Percentiles rank a stretch among this genome's conserved stretches.
These are phyloP conservation scores for Chiua virens DNA, from an alignment of 768 basidiomycete species.

Conservation along the genomic window DNA sequence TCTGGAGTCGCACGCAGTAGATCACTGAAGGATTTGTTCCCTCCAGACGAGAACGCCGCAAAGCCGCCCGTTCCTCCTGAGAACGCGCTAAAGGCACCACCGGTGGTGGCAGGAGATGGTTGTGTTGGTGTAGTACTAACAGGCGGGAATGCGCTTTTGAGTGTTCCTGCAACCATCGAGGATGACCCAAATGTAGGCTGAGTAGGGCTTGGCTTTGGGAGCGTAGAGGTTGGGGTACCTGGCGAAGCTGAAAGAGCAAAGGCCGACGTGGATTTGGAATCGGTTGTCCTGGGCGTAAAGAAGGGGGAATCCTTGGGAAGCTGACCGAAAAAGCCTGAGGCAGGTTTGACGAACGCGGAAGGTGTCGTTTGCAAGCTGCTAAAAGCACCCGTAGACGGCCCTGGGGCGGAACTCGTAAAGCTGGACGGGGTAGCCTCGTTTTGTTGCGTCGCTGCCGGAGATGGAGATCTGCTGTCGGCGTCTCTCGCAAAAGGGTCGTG, in stretches of 20 bases:
- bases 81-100: slow-evolving; percentile 30
- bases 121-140: slow-evolving; percentile 3
- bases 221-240: slow-evolving; percentile 19
- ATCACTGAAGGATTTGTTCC: slow-evolving; percentile 59
- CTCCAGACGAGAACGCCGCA: slow-evolving; percentile 46
- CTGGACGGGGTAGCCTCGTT: slow-evolving; percentile 5
- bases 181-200: slow-evolving; percentile 41
- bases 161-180: slow-evolving; percentile 29
- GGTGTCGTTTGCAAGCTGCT: slow-evolving; percentile 36
- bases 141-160: slow-evolving; percentile 20
- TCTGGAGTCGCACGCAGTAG: slow-evolving; percentile 46
- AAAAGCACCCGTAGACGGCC: slow-evolving; percentile 38
- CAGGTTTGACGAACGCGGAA: slow-evolving; percentile 38
- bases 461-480: slow-evolving; percentile 31
- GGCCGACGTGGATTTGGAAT: slow-evolving; percentile 37
- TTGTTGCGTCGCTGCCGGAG: slow-evolving; percentile 15
- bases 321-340: slow-evolving; percentile 35
- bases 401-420: slow-evolving; percentile 24
- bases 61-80: slow-evolving; percentile 44
- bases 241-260: slow-evolving; percentile 32
- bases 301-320: slow-evolving; percentile 52
- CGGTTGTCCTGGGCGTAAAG: slow-evolving; percentile 39
- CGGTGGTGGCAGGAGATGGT: slow-evolving; percentile 12
- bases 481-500: slow-evolving; percentile 15
- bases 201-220: slow-evolving; percentile 19